Percentiles rank a stretch among this genome's conserved stretches.
phyloP scores from a whole-genome alignment of 108 stramenopile genomes.

The Schizochytrium sp. region DNA sequence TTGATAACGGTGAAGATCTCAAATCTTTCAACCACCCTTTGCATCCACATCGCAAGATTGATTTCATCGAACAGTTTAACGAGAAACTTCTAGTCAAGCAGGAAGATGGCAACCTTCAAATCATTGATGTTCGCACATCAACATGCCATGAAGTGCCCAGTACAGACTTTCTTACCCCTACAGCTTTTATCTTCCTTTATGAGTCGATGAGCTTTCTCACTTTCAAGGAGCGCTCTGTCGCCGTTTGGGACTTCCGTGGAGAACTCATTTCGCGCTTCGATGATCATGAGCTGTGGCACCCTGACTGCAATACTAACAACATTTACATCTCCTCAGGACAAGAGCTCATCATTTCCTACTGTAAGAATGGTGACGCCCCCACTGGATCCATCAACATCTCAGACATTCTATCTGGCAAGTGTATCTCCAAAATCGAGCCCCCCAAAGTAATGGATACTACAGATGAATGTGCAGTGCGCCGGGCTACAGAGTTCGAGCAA shows the following conservation, averaged over 20 bases:
- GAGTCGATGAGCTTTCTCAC: constrained; percentile 57
- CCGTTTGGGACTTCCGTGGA: constrained; percentile 55
- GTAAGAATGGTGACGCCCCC: constrained; percentile 1
- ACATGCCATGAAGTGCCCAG: constrained; percentile 18
- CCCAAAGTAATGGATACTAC: neutral
- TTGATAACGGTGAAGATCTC: constrained; percentile 27
- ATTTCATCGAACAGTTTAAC: constrained; percentile 59
- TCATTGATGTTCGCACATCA: constrained; percentile 49
- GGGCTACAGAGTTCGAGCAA: neutral
- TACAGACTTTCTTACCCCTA: constrained; percentile 27
- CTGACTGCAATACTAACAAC: constrained; percentile 61
- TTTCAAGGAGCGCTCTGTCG: constrained; percentile 20
- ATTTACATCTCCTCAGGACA: constrained; percentile 56
- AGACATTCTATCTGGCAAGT: constrained; percentile 36
- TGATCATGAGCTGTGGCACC: constrained; percentile 29
- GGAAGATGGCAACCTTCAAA: constrained; percentile 44
- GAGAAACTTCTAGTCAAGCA: constrained; percentile 59
- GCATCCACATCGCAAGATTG: constrained; percentile 34
- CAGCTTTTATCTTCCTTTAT: constrained; percentile 55
- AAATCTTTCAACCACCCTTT: neutral
- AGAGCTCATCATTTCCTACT: constrained; percentile 59
- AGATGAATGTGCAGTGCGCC: neutral
- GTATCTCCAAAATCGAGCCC: constrained; percentile 33
- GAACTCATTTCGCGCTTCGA: constrained; percentile 34
- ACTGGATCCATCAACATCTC: constrained; percentile 51